Evolutionary conservation across 1,139 yeast species (phyloP).

Genomic region (Lodderomyces pseudojiufengensis): DNA sequence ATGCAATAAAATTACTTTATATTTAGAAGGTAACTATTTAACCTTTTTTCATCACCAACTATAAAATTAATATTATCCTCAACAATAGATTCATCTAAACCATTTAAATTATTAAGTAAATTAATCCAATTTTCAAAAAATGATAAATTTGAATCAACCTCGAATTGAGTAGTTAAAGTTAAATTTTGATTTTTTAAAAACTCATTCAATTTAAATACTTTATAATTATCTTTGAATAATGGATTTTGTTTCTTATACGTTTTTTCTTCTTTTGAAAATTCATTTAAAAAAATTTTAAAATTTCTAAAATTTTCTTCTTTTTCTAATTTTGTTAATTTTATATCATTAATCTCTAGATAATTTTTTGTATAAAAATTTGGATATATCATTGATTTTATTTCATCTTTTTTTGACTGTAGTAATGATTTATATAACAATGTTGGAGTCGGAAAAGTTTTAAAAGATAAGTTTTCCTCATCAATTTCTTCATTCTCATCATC

Average conservation of each 20-base stretch:
- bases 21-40: constrained; percentile 23
- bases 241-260: constrained; percentile 19
- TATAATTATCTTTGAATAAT: constrained; percentile 15
- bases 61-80: constrained; percentile 35
- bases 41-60: constrained; percentile 42
- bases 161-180: too few relatives aligned
- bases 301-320: constrained; percentile 23
- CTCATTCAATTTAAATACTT: constrained; percentile 26
- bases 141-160: constrained; percentile 4
- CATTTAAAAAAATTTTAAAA: constrained; percentile 24
- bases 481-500: constrained; percentile 2
- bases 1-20: not conserved
- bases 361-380: constrained; percentile 25
- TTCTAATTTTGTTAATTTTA: constrained; percentile 15
- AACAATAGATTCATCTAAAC: too few relatives aligned
- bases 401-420: constrained; percentile 34
- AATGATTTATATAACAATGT: constrained; percentile 21
- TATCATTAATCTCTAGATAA: constrained; percentile 15
- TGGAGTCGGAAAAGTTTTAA: constrained; percentile 23
- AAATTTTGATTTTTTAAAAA: constrained; percentile 6
- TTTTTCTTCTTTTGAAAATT: constrained; percentile 26
- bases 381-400: constrained; percentile 25
- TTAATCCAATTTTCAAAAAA: constrained; percentile 31
- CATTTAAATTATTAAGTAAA: too few relatives aligned
- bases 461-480: not conserved